Evolutionary conservation across 257 asterid species (phyloP).

Genomic region (Salvia hispanica): DNA sequence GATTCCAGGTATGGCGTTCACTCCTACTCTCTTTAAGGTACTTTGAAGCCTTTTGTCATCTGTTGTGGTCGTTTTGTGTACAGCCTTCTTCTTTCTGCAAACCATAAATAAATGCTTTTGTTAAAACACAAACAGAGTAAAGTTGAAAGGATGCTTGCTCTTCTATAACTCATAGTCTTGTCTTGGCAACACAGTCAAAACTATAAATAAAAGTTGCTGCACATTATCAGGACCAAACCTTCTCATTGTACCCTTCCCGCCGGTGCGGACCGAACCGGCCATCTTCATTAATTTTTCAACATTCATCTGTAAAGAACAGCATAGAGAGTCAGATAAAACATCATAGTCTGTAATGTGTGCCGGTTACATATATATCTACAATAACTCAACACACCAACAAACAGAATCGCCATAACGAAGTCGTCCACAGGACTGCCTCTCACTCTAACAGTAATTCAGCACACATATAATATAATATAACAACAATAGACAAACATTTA

Average conservation of each 20-base stretch:
- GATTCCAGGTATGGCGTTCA: conserved; percentile 66
- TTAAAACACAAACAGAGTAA: background rate
- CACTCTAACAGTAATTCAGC: too few relatives aligned
- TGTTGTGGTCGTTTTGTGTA: conserved; percentile 71
- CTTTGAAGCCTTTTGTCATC: conserved; percentile 78
- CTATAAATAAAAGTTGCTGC: too few relatives aligned
- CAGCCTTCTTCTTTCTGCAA: conserved; percentile 72
- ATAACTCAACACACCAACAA: too few relatives aligned
- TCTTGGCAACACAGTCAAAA: too few relatives aligned
- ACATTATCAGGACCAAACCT: conserved; percentile 40
- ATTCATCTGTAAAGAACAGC: conserved; percentile 55
- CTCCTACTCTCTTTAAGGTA: conserved; percentile 74
- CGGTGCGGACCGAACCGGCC: conserved; percentile 74
- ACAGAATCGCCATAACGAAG: too few relatives aligned
- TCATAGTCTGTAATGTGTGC: too few relatives aligned
- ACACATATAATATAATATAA: too few relatives aligned
- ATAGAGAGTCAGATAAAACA: background rate
- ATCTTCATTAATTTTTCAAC: conserved; percentile 66
- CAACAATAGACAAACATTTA: too few relatives aligned
- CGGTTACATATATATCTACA: too few relatives aligned
- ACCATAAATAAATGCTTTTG: background rate
- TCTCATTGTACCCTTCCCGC: conserved; percentile 71
- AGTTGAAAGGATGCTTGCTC: background rate
- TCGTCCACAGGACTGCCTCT: too few relatives aligned
- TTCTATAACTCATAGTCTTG: too few relatives aligned